Evolutionary conservation across 169 alveolate genomes (phyloP), one percentile per base, ranked within the genome.

Genomic region (Plasmodium ovale): DNA sequence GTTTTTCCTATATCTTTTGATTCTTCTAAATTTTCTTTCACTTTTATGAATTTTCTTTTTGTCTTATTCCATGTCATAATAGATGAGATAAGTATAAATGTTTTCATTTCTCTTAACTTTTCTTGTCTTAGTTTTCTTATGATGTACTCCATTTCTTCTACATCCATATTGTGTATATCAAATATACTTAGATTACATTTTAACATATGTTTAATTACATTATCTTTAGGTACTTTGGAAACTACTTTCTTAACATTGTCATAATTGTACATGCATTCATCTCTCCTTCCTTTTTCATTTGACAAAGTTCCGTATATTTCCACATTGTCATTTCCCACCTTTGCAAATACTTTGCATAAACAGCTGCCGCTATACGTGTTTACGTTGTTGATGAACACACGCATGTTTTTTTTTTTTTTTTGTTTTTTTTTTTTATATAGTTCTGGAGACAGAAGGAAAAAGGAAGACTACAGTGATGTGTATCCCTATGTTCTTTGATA

Each of bases 21-120:
- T 3, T 14, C 51, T 29, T n/a, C n/a, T 19, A 19, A 16, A 42
- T 39, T 62, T 9, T 68, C 79, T 42, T 42, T 51, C 25, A 60
- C 49, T 44, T 19, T 44, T 6, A 51, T 3, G 31, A 74, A 74
- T 29, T 60, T 60, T 53, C 88, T 29, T 35, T 74, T 74, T 0
- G 88, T 74, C 21, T 74, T 74, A 65, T 59, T 74, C 88, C 88
- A 74, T n/a, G 88, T 74, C 74, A 74, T 60, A 31, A 74, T 35
- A 29, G 88, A 74, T 6, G 88, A 74, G 35, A 74, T 60, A 14
- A 74, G 73, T 31, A 74, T 67, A 23, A 74, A 39, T 10, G 74
- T 74, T 19, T 51, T 25, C 21, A 60, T 53, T 19, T 10, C 27
- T 16, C 60, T 59, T 21, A 74, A 3, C 54, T 60, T 62, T 67